Percentiles rank a stretch among this genome's conserved stretches.
Conservation (phyloP, 306 rosid genomes). For the Lithocarpus polystachyus region DNA sequence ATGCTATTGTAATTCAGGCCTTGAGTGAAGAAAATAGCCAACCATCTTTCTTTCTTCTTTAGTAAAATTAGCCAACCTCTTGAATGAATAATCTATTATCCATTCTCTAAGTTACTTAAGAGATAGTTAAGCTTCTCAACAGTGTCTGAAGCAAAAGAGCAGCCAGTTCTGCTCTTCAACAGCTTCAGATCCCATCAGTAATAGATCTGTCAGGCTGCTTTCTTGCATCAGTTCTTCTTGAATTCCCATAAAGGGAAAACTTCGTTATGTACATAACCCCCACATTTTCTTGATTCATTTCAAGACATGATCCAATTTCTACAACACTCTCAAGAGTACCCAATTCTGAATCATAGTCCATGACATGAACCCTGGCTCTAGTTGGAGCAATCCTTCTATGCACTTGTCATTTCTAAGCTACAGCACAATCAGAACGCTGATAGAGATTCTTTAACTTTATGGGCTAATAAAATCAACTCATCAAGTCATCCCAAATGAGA, state of each 20-base stretch:
- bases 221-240: constrained; percentile 66
- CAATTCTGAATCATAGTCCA: constrained; percentile 12
- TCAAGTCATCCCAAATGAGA: too few relatives aligned
- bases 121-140: constrained; percentile 38
- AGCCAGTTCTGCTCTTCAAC: constrained; percentile 49
- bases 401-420: constrained; percentile 14
- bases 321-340: not conserved
- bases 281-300: constrained; percentile 9
- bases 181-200: constrained; percentile 66
- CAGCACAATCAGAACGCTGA: too few relatives aligned
- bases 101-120: not conserved
- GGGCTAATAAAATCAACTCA: too few relatives aligned
- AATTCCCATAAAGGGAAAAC: constrained; percentile 27
- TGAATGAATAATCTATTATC: constrained; percentile 35
- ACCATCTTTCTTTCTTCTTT: too few relatives aligned
- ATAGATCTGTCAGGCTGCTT: constrained; percentile 48
- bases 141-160: constrained; percentile 30
- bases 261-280: constrained; percentile 3
- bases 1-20: constrained; percentile 39
- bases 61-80: constrained; percentile 25
- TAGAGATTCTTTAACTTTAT: too few relatives aligned
- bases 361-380: constrained; percentile 9
- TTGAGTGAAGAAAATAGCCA: constrained; percentile 48
- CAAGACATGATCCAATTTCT: not conserved
- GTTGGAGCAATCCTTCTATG: constrained; percentile 28